phyloP scores from a whole-genome alignment of 345 rosid genomes.

The Brassica carinata region DNA sequence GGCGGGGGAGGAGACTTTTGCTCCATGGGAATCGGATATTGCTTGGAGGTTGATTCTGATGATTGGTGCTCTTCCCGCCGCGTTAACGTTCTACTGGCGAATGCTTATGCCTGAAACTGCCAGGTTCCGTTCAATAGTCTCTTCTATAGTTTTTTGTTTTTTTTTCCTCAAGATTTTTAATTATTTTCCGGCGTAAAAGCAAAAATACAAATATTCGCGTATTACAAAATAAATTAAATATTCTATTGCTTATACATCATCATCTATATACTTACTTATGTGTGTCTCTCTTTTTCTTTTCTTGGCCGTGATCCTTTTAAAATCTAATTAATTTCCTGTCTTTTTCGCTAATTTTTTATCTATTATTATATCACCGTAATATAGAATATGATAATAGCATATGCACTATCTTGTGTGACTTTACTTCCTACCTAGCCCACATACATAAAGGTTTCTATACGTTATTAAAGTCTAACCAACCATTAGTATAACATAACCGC shows the following conservation, averaged over 20 bases:
- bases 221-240: background rate
- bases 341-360: background rate
- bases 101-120: conserved; percentile 44
- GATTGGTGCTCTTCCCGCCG: conserved; percentile 55
- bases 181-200: background rate
- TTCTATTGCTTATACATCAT: background rate
- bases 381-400: background rate
- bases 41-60: conserved; percentile 77
- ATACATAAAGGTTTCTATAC: background rate
- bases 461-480: background rate
- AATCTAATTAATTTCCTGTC: background rate
- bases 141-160: no score
- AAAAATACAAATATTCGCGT: background rate
- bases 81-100: conserved; percentile 72
- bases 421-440: conserved; percentile 22
- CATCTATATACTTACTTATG: background rate
- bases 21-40: conserved; percentile 59
- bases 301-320: background rate
- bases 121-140: no score
- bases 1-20: conserved; percentile 14
- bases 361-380: background rate
- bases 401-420: conserved; percentile 27
- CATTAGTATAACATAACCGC: background rate
- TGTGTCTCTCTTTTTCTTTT: background rate
- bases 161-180: no score